Conservation (phyloP, 2,329 filamentous ascomycete species). For the Orbilia brochopaga region DNA sequence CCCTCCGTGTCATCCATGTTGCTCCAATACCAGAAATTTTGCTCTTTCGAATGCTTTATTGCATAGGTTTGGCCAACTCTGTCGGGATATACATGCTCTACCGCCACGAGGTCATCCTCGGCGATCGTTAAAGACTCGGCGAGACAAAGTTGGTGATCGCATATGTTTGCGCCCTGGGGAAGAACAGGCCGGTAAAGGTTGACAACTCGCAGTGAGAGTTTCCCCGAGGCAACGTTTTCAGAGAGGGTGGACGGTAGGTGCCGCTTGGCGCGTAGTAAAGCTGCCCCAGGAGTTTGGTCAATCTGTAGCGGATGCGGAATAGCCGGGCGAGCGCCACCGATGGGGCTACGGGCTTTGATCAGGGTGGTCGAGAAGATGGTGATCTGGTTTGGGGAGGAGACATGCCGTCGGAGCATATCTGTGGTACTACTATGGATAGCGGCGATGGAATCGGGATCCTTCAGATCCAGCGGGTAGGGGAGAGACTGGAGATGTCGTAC, state of each 20-base stretch:
- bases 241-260: slow-evolving; percentile 8
- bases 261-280: slow-evolving; percentile 21
- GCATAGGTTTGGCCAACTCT: slow-evolving; percentile 25
- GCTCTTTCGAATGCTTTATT: slow-evolving; percentile 7
- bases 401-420: slow-evolving; percentile 15
- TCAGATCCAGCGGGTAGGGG: slow-evolving; percentile 31
- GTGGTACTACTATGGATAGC: background rate
- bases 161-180: background rate
- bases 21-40: slow-evolving; percentile 45
- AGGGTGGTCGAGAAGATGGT: slow-evolving; percentile 21
- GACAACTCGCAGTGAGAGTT: slow-evolving; percentile 27
- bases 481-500: slow-evolving; percentile 11
- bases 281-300: slow-evolving; percentile 23
- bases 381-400: slow-evolving; percentile 27
- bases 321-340: slow-evolving; percentile 11
- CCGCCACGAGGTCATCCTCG: slow-evolving; percentile 15
- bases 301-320: slow-evolving; percentile 21
- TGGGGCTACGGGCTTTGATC: slow-evolving; percentile 16
- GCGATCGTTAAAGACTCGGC: slow-evolving; percentile 24
- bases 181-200: slow-evolving; percentile 34
- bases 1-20: slow-evolving; percentile 32
- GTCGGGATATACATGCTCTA: slow-evolving; percentile 39
- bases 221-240: slow-evolving; percentile 14
- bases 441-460: background rate
- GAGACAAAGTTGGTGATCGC: slow-evolving; percentile 24